Evolutionary conservation across 495 filamentous ascomycete species (phyloP).

Genomic region (Lentithecium fluviatile): DNA sequence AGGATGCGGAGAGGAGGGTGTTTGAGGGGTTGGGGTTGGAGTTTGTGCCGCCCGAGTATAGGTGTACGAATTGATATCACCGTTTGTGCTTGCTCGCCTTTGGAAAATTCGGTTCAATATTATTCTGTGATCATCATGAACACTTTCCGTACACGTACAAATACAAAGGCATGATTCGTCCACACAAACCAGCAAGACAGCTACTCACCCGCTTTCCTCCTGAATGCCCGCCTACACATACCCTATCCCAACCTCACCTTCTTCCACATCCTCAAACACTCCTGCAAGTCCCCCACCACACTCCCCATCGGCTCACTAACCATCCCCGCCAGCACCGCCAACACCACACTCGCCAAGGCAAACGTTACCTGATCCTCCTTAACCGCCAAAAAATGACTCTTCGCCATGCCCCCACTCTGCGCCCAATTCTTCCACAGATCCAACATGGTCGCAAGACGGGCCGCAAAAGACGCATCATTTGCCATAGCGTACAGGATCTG

Average conservation of each 20-base stretch:
- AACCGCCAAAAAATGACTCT: slow-evolving; percentile 49
- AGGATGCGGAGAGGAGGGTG: slow-evolving; percentile 74
- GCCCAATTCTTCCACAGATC: slow-evolving; percentile 60
- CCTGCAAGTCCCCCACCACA: slow-evolving; percentile 59
- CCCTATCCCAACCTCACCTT: slow-evolving; percentile 55
- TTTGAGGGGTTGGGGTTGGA: slow-evolving; percentile 76
- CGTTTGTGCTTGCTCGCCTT: no score
- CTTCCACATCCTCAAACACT: slow-evolving; percentile 60
- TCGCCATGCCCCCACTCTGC: slow-evolving; percentile 58
- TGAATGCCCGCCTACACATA: no score
- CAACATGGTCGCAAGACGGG: slow-evolving; percentile 50
- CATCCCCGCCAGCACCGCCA: slow-evolving; percentile 53
- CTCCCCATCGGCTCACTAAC: slow-evolving; percentile 51
- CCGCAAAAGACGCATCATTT: slow-evolving; percentile 49
- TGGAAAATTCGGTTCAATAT: no score
- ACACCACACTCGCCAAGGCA: slow-evolving; percentile 53
- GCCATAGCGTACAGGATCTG: slow-evolving; percentile 56
- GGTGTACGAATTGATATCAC: slow-evolving; percentile 68
- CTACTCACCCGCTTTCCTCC: no score
- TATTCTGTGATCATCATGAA: no score
- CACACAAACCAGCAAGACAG: no score
- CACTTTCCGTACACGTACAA: no score
- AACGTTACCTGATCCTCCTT: slow-evolving; percentile 50
- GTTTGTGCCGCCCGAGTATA: slow-evolving; percentile 69
- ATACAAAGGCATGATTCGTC: no score